Evolutionary conservation across 768 basidiomycete genomes (phyloP).

Genomic region (Hypholoma fasciculare): DNA sequence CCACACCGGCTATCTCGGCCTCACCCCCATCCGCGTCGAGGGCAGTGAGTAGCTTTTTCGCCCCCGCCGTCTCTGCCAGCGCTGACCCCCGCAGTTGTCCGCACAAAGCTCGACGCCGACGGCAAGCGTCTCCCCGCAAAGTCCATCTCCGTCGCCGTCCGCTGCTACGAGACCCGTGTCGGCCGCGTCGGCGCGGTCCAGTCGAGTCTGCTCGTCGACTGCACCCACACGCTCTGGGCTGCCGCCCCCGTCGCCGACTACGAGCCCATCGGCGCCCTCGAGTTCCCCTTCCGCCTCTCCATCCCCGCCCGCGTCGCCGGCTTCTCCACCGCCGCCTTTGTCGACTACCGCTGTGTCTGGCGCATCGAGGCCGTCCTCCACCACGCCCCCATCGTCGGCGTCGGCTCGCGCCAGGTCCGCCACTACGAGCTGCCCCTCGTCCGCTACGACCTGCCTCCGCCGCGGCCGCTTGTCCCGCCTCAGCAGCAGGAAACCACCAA

Average conservation of each 20-base stretch:
- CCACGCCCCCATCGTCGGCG: slow-evolving; percentile 62
- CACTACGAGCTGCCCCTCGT: slow-evolving; percentile 73
- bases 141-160: slow-evolving; percentile 69
- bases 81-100: slow-evolving; percentile 49
- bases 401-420: slow-evolving; percentile 69
- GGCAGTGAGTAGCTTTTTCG: slow-evolving; percentile 50
- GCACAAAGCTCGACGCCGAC: slow-evolving; percentile 72
- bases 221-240: slow-evolving; percentile 67
- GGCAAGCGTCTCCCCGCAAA: slow-evolving; percentile 65
- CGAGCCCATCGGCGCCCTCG: slow-evolving; percentile 61
- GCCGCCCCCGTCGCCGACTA: slow-evolving; percentile 56
- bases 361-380: slow-evolving; percentile 80
- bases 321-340: slow-evolving; percentile 70
- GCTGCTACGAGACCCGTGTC: slow-evolving; percentile 80
- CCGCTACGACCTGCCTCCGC: slow-evolving; percentile 62
- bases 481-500: slow-evolving; percentile 48
- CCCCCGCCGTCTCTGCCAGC: slow-evolving; percentile 10
- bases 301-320: slow-evolving; percentile 63
- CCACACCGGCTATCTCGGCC: slow-evolving; percentile 73
- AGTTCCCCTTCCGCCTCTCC: slow-evolving; percentile 70
- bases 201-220: slow-evolving; percentile 69
- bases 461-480: slow-evolving; percentile 35
- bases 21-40: slow-evolving; percentile 78
- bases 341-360: slow-evolving; percentile 82
- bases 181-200: slow-evolving; percentile 56